Conservation (phyloP, 495 filamentous ascomycete species). For the Neurospora africana region DNA sequence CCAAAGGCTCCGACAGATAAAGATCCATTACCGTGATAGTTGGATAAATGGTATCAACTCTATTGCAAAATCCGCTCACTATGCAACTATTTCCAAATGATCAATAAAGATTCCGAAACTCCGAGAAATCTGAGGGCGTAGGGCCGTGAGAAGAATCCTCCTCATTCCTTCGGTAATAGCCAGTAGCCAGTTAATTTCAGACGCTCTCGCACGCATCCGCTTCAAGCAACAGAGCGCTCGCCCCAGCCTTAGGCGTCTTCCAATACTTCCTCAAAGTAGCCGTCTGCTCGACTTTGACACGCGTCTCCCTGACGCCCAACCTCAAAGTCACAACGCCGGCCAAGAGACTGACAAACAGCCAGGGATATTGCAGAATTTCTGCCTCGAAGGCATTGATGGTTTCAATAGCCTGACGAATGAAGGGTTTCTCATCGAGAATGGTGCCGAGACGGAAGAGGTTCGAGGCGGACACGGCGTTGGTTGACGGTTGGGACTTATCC, state of each 20-base stretch:
- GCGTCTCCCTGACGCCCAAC: slow-evolving; percentile 33
- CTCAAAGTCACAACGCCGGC: slow-evolving; percentile 58
- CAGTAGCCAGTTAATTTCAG: not conserved
- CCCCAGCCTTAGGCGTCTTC: not conserved
- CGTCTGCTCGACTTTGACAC: not conserved
- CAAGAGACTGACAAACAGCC: slow-evolving; percentile 73
- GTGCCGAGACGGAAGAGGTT: slow-evolving; percentile 74
- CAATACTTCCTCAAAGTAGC: not conserved
- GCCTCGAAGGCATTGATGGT: slow-evolving; percentile 78
- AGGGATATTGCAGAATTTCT: slow-evolving; percentile 86
- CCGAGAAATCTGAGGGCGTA: not conserved
- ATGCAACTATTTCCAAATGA: not conserved
- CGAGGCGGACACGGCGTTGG: slow-evolving; percentile 72
- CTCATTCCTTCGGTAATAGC: not conserved
- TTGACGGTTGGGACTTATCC: slow-evolving; percentile 78
- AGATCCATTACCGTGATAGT: not conserved
- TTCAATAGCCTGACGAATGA: slow-evolving; percentile 53
- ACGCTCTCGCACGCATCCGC: not conserved
- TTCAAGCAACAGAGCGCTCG: not conserved
- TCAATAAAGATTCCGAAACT: not conserved
- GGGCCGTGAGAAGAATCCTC: not conserved
- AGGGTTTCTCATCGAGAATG: slow-evolving; percentile 56
- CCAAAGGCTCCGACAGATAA: not conserved
- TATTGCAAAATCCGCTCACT: not conserved
- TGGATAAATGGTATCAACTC: not conserved